phyloP scores from a whole-genome alignment of 2,329 filamentous ascomycete genomes.

The Zalaria obscura region DNA sequence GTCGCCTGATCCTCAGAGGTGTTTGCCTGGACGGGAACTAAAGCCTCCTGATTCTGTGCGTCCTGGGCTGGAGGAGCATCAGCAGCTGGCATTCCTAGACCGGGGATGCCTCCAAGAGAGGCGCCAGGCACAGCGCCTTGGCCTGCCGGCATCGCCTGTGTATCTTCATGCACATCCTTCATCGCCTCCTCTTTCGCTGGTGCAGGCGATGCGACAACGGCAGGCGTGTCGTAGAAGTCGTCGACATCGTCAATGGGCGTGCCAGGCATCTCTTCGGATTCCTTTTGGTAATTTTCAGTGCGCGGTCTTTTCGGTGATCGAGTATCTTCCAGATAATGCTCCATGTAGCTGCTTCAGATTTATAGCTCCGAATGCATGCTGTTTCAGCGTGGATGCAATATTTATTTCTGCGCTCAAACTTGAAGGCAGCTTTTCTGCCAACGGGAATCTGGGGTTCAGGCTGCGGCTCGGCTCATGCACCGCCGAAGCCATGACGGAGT shows the following conservation, averaged over 20 bases:
- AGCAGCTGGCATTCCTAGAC: conserved; percentile 1
- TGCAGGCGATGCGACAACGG: background rate
- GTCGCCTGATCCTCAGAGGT: too few species aligned
- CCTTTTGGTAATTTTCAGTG: background rate
- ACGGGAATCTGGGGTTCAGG: too few species aligned
- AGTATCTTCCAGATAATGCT: background rate
- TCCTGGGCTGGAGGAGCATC: background rate
- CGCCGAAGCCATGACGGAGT: too few species aligned
- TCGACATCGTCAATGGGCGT: conserved; percentile 13
- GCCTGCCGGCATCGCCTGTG: too few species aligned
- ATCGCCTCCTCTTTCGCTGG: too few species aligned
- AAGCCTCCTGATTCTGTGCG: background rate
- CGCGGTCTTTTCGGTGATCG: conserved; percentile 3
- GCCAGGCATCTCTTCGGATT: conserved; percentile 1
- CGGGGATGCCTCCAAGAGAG: conserved; percentile 1
- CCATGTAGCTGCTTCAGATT: background rate
- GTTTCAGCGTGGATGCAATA: background rate
- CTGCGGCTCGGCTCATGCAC: too few species aligned
- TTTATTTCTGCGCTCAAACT: background rate
- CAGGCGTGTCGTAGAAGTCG: conserved; percentile 15
- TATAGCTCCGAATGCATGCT: too few species aligned
- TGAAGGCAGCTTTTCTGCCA: too few species aligned
- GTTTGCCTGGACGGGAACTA: too few species aligned
- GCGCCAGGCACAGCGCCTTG: too few species aligned
- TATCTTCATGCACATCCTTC: too few species aligned